These are phyloP conservation scores for Hamiltosporidium magnivora DNA, from an alignment of 371 early-diverging fungal genomes.

Conservation along the genomic window DNA sequence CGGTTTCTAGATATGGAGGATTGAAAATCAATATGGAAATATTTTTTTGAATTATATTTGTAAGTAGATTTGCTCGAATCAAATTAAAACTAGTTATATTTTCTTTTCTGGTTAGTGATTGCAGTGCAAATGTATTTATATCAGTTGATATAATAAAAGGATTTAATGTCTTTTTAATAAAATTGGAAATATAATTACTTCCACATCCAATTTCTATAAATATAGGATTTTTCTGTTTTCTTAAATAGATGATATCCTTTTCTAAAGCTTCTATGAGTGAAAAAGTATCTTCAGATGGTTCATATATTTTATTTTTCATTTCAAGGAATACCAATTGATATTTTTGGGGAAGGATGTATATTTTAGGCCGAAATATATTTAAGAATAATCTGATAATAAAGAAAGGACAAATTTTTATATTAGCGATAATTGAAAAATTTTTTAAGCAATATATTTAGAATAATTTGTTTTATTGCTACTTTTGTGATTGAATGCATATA, in stretches of 20 bases:
- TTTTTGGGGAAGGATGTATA: too few relatives aligned
- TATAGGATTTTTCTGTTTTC: neutral
- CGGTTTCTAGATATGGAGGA: slow-evolving; percentile 42
- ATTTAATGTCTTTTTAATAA: neutral
- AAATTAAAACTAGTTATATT: neutral
- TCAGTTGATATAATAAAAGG: neutral
- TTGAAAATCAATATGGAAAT: slow-evolving; percentile 45
- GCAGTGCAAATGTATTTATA: neutral
- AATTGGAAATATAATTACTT: neutral
- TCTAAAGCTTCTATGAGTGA: slow-evolving; percentile 29
- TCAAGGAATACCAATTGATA: too few relatives aligned
- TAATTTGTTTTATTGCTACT: too few relatives aligned
- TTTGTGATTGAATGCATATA: too few relatives aligned
- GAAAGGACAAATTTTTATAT: too few relatives aligned
- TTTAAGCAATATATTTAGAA: too few relatives aligned
- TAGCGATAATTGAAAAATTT: too few relatives aligned
- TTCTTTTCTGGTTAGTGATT: neutral
- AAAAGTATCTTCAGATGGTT: slow-evolving; percentile 46
- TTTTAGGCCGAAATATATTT: too few relatives aligned
- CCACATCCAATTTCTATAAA: slow-evolving; percentile 1
- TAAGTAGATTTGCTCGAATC: neutral
- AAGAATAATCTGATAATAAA: too few relatives aligned
- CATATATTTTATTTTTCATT: slow-evolving; percentile 8
- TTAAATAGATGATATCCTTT: neutral
- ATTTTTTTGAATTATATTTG: slow-evolving; percentile 3